Evolutionary conservation across 805 yeast genomes (phyloP).

Genomic region (Candida krabiensis): DNA sequence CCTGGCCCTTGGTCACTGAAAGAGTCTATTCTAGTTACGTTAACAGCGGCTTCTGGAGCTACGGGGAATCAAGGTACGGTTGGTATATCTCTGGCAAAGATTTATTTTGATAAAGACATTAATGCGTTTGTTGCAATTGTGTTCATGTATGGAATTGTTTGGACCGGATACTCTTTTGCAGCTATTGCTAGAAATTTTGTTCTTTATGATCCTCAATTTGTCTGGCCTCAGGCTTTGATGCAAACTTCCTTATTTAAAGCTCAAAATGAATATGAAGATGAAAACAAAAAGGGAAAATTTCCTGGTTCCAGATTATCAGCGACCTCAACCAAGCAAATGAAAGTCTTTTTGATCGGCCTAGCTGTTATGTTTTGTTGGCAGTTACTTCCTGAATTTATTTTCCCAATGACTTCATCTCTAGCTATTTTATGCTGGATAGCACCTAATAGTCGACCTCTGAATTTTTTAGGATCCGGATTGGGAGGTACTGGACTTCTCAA

Average conservation of each 20-base stretch:
- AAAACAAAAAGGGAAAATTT: slow-evolving; percentile 5
- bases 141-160: slow-evolving; percentile 53
- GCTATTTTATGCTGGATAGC: slow-evolving; percentile 52
- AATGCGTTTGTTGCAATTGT: slow-evolving; percentile 38
- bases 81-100: slow-evolving; percentile 46
- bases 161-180: slow-evolving; percentile 53
- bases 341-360: slow-evolving; percentile 38
- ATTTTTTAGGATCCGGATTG: slow-evolving; percentile 51
- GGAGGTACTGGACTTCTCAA: slow-evolving; percentile 54
- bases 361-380: slow-evolving; percentile 43
- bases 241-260: slow-evolving; percentile 46
- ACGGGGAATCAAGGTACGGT: slow-evolving; percentile 52
- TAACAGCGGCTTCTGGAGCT: slow-evolving; percentile 53
- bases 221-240: slow-evolving; percentile 55
- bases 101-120: slow-evolving; percentile 40
- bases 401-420: slow-evolving; percentile 49
- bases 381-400: slow-evolving; percentile 47
- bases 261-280: slow-evolving; percentile 9
- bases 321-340: slow-evolving; percentile 36
- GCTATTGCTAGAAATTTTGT: slow-evolving; percentile 48
- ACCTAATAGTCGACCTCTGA: slow-evolving; percentile 39
- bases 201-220: slow-evolving; percentile 47
- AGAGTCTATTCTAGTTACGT: slow-evolving; percentile 51
- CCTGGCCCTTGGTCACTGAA: slow-evolving; percentile 60
- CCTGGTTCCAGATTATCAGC: not conserved